Base-by-base conservation (phyloP, 139 green algal genomes). In the Diplosphaera chodatii region DNA sequence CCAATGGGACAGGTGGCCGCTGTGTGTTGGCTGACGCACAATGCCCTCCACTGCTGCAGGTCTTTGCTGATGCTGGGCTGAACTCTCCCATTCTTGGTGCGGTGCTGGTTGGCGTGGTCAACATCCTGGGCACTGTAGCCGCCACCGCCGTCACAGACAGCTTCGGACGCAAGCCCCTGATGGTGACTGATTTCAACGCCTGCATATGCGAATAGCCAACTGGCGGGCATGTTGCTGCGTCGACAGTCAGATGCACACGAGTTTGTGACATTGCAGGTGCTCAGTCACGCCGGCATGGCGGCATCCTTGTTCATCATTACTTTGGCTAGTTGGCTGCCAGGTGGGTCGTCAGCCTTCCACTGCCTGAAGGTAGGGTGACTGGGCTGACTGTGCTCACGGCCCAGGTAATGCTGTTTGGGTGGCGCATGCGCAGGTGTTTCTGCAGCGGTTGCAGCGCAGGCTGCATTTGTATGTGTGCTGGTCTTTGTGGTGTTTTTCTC, bases 31-130 rank as follows among this genome's bases (percentile, higher is more conserved):
- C n/a, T n/a, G n/a, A n/a, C n/a, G n/a, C n/a, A n/a, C n/a, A n/a
- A 30, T 63, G 55, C 55, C n/a, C n/a, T n/a, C n/a, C n/a, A n/a
- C n/a, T n/a, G n/a, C n/a, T 68, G 64, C 77, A 85, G 69, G 82
- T 96, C 31, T 92, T 96, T 34, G 37, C 66, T 55, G 55, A 71
- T 18, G 90, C 85, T 5, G 90, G 90, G 1, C 67, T 96, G 65
- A 55, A 40, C 3, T 83, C 79, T 0, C 87, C 86, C 18, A 78
- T 94, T 16, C 22, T 81, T 8, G 90, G 80, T 30, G 87, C 72
- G 33, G 82, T 91, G 23, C 71, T 83, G 20, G 77, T 93, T 20
- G 88, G 88, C 0, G 37, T 69, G 8, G 74, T 88, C 32, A 96
- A 96, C 75, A 70, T 91, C 18, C 65, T 18, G 0, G 74, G 83